These are phyloP conservation scores for Mycena venus DNA, from an alignment of 768 basidiomycete species.

Conservation along the genomic window DNA sequence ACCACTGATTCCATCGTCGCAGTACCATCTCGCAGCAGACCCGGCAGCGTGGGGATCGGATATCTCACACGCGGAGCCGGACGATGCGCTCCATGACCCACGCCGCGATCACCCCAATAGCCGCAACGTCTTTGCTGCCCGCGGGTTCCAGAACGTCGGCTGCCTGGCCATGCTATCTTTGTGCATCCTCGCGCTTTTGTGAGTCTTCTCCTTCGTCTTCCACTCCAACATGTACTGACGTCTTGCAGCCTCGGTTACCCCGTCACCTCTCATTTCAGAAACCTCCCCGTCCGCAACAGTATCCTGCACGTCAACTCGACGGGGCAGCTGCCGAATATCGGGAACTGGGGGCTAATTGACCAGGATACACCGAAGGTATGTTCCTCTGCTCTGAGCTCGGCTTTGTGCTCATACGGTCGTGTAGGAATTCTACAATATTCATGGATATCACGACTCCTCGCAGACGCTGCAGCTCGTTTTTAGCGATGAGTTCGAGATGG, in stretches of 20 bases:
- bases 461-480: constrained; percentile 63
- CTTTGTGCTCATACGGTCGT: constrained; percentile 26
- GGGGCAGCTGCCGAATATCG: constrained; percentile 33
- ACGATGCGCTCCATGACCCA: constrained; percentile 30
- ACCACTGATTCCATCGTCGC: neutral
- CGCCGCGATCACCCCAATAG: neutral
- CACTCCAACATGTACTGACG: neutral
- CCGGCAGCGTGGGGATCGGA: constrained; percentile 20
- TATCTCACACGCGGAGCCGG: constrained; percentile 16
- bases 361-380: constrained; percentile 59
- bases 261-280: constrained; percentile 9
- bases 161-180: constrained; percentile 4
- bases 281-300: neutral
- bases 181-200: constrained; percentile 23
- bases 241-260: constrained; percentile 65
- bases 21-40: constrained; percentile 28
- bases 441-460: constrained; percentile 52
- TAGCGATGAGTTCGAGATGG: constrained; percentile 76
- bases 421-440: constrained; percentile 49
- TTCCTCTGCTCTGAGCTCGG: neutral
- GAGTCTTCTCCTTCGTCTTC: neutral
- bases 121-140: constrained; percentile 9
- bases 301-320: constrained; percentile 21
- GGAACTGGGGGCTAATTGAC: constrained; percentile 70
- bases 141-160: constrained; percentile 26